Base-by-base conservation (phyloP, 2,329 filamentous ascomycete species). In the Phialemonium atrogriseum region DNA sequence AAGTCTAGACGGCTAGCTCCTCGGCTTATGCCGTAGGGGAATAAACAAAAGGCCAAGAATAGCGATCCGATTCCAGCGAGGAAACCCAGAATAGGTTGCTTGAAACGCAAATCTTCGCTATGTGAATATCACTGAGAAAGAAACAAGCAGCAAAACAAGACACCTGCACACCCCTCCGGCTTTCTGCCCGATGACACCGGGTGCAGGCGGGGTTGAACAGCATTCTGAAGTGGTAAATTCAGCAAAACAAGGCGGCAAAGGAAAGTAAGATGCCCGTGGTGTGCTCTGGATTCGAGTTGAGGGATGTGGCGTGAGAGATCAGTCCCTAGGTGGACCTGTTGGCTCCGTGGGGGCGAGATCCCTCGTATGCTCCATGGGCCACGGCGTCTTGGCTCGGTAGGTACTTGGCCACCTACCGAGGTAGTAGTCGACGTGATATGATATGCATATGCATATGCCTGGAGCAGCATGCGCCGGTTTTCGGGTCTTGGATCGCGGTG, bases 41-140 rank as follows among this genome's bases (percentile, higher is more conserved):
- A 22, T 12, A 24, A 26, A 19, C 10, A 24, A 10, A 22, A 12
- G 15, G 26, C 37, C 32, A 36, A 39, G 33, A 39, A 39, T 39
- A 39, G 37, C n/a, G n/a, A n/a, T n/a, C n/a, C n/a, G n/a, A n/a
- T n/a, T n/a, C n/a, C n/a, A n/a, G n/a, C n/a, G n/a, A n/a, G 25
- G 33, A 27, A 29, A 26, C 30, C 12, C 30, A 21, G 22, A 34
- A 19, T 33, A 15, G 25, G 22, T 28, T 33, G 36, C 30, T 33
- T 30, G 31, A 23, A 16, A 14, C 24, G 17, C 11, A 21, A 10
- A 9, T 9, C 7, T n/a, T 12, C 14, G 16, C 13, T 17, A 26
- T 25, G 21, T 19, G n/a, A 25, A 24, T 17, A 22, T 7, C 7
- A 13, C 25, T 14, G 25, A 7, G 19, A 27, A 17, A 13, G 25